Percentiles rank a stretch among this genome's conserved stretches.
Conservation (phyloP, 345 rosid species). For the Eutrema yunnanense region DNA sequence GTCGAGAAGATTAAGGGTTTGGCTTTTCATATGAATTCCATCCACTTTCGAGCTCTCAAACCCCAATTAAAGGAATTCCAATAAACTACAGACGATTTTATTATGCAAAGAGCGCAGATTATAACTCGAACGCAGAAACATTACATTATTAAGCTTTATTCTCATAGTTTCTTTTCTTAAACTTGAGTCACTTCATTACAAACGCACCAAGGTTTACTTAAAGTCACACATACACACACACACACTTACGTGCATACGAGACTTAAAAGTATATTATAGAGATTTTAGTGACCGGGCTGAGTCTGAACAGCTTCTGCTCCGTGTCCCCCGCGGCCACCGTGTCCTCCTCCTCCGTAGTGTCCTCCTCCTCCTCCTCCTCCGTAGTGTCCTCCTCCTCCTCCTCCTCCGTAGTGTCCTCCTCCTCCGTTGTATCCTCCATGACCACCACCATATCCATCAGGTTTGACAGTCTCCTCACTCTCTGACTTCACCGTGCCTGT, state of each 20-base stretch:
- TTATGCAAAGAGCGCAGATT: not conserved
- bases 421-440: not conserved
- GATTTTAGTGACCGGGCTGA: not conserved
- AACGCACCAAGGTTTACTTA: constrained; percentile 11
- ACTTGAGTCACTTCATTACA: constrained; percentile 2
- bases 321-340: constrained; percentile 8
- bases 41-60: not conserved
- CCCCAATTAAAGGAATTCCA: not conserved
- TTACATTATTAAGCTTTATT: not conserved
- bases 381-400: not conserved
- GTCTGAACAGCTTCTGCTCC: constrained; percentile 3
- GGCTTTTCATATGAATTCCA: no score
- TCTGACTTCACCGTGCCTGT: not conserved
- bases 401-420: not conserved
- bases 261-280: not conserved
- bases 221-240: not conserved
- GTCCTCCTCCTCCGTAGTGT: not conserved
- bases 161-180: not conserved
- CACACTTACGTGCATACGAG: not conserved
- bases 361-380: not conserved
- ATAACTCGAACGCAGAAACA: not conserved
- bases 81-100: not conserved
- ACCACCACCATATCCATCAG: constrained; percentile 5
- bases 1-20: no score
- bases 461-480: constrained; percentile 5